These are phyloP conservation scores for Candida tropicalis DNA, from an alignment of 1,139 yeast genomes.

Conservation along the genomic window DNA sequence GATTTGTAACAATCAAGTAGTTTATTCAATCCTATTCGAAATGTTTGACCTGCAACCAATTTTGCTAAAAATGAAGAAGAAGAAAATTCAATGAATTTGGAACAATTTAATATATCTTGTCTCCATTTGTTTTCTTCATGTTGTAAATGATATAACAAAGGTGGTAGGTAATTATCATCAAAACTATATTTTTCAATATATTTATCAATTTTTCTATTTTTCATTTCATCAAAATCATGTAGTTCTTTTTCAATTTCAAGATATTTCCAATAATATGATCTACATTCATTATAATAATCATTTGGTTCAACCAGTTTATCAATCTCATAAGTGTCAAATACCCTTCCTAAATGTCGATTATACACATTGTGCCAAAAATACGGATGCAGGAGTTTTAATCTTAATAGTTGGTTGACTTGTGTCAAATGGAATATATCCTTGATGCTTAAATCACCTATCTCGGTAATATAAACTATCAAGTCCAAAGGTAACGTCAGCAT, in stretches of 20 bases:
- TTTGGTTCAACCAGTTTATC: background rate
- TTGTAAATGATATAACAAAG: background rate
- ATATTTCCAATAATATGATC: conserved; percentile 1
- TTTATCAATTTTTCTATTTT: background rate
- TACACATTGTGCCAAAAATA: conserved; percentile 17
- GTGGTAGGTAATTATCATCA: conserved; percentile 8
- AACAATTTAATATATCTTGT: background rate
- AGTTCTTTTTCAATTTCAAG: conserved; percentile 6
- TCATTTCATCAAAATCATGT: background rate
- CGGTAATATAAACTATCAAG: conserved; percentile 14
- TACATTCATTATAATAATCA: conserved; percentile 6
- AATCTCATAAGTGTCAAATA: conserved; percentile 7
- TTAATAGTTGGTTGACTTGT: conserved; percentile 17
- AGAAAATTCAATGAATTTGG: conserved; percentile 6
- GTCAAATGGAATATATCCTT: conserved; percentile 24
- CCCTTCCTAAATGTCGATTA: conserved; percentile 4
- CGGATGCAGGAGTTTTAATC: conserved; percentile 10
- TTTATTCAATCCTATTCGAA: conserved; percentile 18
- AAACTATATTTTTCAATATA: conserved; percentile 5
- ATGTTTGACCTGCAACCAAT: conserved; percentile 19
- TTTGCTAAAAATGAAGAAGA: conserved; percentile 13
- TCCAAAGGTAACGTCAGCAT: conserved; percentile 17
- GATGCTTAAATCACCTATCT: conserved; percentile 22
- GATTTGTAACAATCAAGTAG: conserved; percentile 5
- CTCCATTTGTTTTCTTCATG: background rate